Evolutionary conservation across 768 basidiomycete species (phyloP).

Genomic region (Suillus plorans): DNA sequence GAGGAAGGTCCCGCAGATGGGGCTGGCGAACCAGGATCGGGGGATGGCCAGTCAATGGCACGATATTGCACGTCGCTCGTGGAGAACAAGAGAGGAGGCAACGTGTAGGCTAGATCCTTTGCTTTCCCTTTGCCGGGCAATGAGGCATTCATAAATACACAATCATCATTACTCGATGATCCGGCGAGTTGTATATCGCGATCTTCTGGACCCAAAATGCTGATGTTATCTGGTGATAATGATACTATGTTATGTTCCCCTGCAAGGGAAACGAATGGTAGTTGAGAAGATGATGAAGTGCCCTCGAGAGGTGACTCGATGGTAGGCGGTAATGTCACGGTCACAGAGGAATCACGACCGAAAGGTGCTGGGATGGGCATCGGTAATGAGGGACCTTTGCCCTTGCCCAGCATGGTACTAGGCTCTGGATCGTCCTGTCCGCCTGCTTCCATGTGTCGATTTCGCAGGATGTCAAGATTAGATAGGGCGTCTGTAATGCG

Average conservation of each 20-base stretch:
- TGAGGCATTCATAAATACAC: slow-evolving; percentile 18
- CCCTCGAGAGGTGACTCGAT: slow-evolving; percentile 2
- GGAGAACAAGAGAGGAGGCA: slow-evolving; percentile 66
- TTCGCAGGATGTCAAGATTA: neutral
- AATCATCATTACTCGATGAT: slow-evolving; percentile 7
- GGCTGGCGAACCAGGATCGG: slow-evolving; percentile 18
- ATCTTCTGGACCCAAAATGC: neutral
- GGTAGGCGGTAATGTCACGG: slow-evolving; percentile 13
- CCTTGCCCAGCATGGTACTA: slow-evolving; percentile 44
- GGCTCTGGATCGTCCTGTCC: slow-evolving; percentile 20
- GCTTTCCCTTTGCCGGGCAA: slow-evolving; percentile 55
- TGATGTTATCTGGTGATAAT: neutral
- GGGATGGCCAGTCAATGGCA: slow-evolving; percentile 39
- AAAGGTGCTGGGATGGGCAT: slow-evolving; percentile 46
- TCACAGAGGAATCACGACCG: slow-evolving; percentile 9
- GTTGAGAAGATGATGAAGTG: slow-evolving; percentile 19
- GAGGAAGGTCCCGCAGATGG: slow-evolving; percentile 33
- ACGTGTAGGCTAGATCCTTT: slow-evolving; percentile 49
- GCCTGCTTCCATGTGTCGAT: neutral
- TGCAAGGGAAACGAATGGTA: neutral
- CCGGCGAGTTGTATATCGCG: neutral
- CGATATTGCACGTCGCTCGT: slow-evolving; percentile 50
- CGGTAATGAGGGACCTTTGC: slow-evolving; percentile 55
- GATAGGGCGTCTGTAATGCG: neutral
- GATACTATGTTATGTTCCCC: neutral